Conservation (phyloP, 2,329 filamentous ascomycete genomes). For the Nannizziopsis arthrosporioides region DNA sequence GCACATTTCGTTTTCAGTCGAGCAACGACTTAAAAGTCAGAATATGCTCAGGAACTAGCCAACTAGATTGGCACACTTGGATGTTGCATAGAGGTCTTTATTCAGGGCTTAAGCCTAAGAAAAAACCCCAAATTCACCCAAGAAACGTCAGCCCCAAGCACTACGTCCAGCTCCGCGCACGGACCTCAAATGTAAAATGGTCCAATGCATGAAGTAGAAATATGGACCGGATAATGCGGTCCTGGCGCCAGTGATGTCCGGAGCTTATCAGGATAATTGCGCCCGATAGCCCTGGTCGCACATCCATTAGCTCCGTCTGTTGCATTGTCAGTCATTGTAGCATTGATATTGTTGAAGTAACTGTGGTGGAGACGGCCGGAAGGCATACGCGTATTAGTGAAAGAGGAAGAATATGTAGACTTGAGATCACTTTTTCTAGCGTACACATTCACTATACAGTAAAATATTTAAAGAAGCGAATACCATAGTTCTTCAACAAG, state of each 20-base stretch:
- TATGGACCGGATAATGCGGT: slow-evolving; percentile 3
- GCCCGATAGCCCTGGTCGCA: too few relatives aligned
- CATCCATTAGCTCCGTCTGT: not conserved
- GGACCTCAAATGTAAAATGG: slow-evolving; percentile 1
- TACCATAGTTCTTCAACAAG: not conserved
- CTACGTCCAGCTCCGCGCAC: not conserved
- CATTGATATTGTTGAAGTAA: not conserved
- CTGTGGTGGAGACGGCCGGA: not conserved
- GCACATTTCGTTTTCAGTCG: too few relatives aligned
- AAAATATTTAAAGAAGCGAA: too few relatives aligned
- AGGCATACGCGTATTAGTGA: not conserved
- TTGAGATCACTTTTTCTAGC: not conserved
- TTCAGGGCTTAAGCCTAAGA: too few relatives aligned
- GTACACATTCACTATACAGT: slow-evolving; percentile 1
- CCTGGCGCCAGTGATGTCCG: not conserved
- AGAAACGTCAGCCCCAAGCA: too few relatives aligned
- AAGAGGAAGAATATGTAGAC: not conserved
- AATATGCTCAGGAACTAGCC: too few relatives aligned
- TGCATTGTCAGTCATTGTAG: not conserved
- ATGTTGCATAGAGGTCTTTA: too few relatives aligned
- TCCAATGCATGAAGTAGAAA: not conserved
- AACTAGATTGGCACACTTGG: too few relatives aligned
- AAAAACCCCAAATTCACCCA: too few relatives aligned
- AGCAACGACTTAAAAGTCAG: too few relatives aligned
- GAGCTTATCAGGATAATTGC: not conserved